These are phyloP conservation scores for Clavispora asparagi DNA, from an alignment of 805 yeast species.

Conservation along the genomic window DNA sequence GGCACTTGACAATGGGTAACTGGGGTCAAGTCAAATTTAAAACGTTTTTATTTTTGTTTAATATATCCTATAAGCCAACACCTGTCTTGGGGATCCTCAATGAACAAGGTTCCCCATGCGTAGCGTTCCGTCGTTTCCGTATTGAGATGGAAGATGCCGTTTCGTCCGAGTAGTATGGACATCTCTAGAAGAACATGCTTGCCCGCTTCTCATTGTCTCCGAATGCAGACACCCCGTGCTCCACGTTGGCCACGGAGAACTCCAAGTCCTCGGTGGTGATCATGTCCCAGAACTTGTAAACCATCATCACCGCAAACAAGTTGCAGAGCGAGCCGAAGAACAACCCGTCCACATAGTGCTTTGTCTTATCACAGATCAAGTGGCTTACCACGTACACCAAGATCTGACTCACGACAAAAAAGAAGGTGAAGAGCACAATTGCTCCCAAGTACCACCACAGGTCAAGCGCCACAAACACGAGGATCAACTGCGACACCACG, in stretches of 20 bases:
- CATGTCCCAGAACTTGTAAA: constrained; percentile 95
- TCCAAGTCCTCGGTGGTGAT: constrained; percentile 93
- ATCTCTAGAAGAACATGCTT: constrained; percentile 6
- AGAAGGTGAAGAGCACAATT: constrained; percentile 60
- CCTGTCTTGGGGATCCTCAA: too few relatives aligned
- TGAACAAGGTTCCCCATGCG: too few relatives aligned
- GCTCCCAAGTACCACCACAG: constrained; percentile 91
- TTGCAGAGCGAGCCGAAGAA: constrained; percentile 81
- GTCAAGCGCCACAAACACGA: constrained; percentile 62
- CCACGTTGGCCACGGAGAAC: constrained; percentile 61
- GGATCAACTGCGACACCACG: constrained; percentile 59
- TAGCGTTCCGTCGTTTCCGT: too few relatives aligned
- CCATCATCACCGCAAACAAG: constrained; percentile 84
- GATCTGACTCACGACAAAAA: constrained; percentile 79
- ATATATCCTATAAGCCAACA: too few relatives aligned
- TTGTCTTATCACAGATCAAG: constrained; percentile 60
- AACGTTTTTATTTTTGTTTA: too few relatives aligned
- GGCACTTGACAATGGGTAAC: too few relatives aligned
- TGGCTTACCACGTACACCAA: constrained; percentile 65
- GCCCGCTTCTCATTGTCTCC: constrained; percentile 28
- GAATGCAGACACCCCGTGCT: constrained; percentile 31
- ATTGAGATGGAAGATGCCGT: too few relatives aligned
- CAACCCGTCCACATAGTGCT: constrained; percentile 87
- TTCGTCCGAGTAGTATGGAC: too few relatives aligned
- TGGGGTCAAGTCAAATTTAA: too few relatives aligned